Evolutionary conservation across 2,329 filamentous ascomycete genomes (phyloP).

Genomic region (Verticillium nubilum): DNA sequence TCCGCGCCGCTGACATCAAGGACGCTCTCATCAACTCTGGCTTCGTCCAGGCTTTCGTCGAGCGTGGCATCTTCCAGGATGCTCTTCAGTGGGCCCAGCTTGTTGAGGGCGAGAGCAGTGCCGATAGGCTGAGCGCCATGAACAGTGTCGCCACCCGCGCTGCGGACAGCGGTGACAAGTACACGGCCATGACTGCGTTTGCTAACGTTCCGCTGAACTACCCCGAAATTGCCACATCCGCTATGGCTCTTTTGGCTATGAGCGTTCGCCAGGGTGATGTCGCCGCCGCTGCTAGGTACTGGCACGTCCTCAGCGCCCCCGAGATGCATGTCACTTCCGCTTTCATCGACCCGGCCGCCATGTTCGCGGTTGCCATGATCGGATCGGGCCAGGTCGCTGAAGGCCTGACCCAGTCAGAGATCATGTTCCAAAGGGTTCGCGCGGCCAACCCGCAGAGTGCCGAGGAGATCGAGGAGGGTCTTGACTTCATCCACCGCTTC

Average conservation of each 20-base stretch:
- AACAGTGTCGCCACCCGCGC: conserved; percentile 68
- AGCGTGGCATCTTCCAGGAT: conserved; percentile 63
- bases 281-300: conserved; percentile 70
- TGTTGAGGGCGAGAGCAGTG: conserved; percentile 47
- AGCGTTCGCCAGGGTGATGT: conserved; percentile 80
- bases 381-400: conserved; percentile 80
- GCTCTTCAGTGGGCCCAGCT: conserved; percentile 69
- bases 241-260: conserved; percentile 80
- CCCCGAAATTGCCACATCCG: conserved; percentile 48
- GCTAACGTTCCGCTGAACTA: conserved; percentile 48
- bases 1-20: conserved; percentile 58
- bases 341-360: conserved; percentile 81
- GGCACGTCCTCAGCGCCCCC: conserved; percentile 65
- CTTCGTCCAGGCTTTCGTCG: conserved; percentile 73
- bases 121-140: conserved; percentile 54
- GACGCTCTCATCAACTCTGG: conserved; percentile 67
- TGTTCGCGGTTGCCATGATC: conserved; percentile 86
- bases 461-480: conserved; percentile 83
- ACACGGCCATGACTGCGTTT: conserved; percentile 64
- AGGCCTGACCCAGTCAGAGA: conserved; percentile 70
- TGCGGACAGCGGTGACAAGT: conserved; percentile 70
- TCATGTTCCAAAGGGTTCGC: conserved; percentile 83
- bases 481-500: conserved; percentile 60
- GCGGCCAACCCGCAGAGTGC: conserved; percentile 51
- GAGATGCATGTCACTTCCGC: conserved; percentile 53